These are phyloP conservation scores for Leccinum subgranulosum DNA, from an alignment of 768 basidiomycete species.

Conservation along the genomic window DNA sequence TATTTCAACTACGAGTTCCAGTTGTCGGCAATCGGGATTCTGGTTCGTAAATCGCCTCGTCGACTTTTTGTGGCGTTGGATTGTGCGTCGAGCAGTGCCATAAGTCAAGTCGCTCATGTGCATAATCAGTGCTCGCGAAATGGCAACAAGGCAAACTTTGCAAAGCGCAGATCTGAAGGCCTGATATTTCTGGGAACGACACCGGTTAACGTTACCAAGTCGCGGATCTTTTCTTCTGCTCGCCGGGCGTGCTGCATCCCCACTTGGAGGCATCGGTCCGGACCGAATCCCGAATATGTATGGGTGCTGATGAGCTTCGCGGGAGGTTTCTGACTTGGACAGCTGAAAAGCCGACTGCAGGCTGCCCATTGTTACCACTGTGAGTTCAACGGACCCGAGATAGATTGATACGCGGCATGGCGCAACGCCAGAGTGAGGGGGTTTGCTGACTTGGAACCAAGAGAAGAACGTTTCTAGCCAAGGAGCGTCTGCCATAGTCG, in stretches of 20 bases:
- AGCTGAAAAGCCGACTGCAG: not conserved
- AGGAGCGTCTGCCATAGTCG: not conserved
- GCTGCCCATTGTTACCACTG: not conserved
- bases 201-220: not conserved
- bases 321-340: not conserved
- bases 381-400: not conserved
- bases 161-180: not conserved
- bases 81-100: not conserved
- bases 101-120: not conserved
- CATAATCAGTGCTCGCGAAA: too few species aligned
- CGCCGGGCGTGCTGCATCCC: not conserved
- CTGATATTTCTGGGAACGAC: too few species aligned
- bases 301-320: not conserved
- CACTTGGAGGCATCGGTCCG: not conserved
- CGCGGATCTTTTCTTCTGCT: too few species aligned
- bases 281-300: not conserved
- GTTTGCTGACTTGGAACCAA: not conserved
- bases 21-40: not conserved
- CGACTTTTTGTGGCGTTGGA: not conserved
- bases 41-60: not conserved
- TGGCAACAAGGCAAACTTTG: not conserved
- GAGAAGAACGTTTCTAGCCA: not conserved
- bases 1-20: not conserved
- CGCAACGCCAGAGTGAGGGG: not conserved
- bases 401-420: not conserved